phyloP scores from a whole-genome alignment of 2,329 filamentous ascomycete genomes.

The Plectosphaerella plurivora region DNA sequence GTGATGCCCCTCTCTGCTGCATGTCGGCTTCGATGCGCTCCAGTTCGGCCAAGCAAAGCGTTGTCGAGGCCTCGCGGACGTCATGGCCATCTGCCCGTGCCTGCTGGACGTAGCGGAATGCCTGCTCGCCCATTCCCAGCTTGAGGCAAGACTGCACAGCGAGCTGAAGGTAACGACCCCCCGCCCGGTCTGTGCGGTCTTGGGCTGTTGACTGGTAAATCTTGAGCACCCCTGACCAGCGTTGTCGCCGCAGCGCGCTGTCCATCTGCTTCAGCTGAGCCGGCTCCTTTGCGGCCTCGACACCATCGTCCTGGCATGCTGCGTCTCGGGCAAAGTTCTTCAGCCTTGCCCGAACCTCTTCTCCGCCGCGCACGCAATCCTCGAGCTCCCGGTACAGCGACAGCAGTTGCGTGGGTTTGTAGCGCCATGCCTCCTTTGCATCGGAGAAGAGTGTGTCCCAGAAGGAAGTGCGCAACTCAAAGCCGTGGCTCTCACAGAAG shows the following conservation, averaged over 20 bases:
- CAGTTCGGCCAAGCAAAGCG: constrained; percentile 32
- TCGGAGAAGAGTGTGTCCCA: constrained; percentile 33
- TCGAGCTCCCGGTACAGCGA: constrained; percentile 26
- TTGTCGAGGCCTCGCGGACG: constrained; percentile 32
- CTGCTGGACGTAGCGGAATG: constrained; percentile 32
- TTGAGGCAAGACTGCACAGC: constrained; percentile 39
- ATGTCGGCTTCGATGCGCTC: constrained; percentile 22
- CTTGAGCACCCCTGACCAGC: constrained; percentile 25
- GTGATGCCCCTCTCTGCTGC: constrained; percentile 14
- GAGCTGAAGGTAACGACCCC: constrained; percentile 36
- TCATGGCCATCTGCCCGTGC: constrained; percentile 36
- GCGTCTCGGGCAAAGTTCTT: too few species aligned
- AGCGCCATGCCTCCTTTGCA: constrained; percentile 31
- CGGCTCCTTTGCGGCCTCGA: constrained; percentile 26
- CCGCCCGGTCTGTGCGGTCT: neutral
- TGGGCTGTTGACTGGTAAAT: constrained; percentile 32
- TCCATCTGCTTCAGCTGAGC: constrained; percentile 26
- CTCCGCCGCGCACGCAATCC: constrained; percentile 12
- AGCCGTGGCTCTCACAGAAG: constrained; percentile 29
- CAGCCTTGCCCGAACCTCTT: too few species aligned
- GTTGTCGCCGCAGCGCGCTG: constrained; percentile 15
- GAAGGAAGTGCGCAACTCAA: constrained; percentile 29
- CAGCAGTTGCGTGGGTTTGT: constrained; percentile 28
- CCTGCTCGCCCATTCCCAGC: constrained; percentile 19
- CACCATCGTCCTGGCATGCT: too few species aligned